A percentile compares a stretch with the other conserved stretches of the same genome.
phyloP scores from a whole-genome alignment of 192 early-diverging fungal genomes.

The Backusella liffmaniae region DNA sequence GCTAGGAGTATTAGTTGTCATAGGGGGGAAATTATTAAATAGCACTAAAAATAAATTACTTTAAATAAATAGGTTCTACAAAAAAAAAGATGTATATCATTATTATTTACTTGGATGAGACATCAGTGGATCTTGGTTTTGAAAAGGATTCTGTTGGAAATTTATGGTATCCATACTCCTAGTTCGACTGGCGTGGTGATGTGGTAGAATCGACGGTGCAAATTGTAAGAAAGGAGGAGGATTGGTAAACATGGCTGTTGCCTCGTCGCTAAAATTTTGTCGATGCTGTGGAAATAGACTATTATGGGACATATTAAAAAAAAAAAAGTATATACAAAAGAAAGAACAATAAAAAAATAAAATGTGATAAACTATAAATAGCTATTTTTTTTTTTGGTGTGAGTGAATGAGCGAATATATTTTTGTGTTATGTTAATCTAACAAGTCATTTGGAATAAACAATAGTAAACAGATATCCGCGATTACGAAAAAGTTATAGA shows the following conservation, averaged over 20 bases:
- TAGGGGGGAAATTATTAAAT: neutral
- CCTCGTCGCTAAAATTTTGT: neutral
- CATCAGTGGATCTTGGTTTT: slow-evolving; percentile 2
- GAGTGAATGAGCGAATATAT: neutral
- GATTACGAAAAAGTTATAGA: neutral
- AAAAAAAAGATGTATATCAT: neutral
- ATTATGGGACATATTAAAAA: slow-evolving; percentile 7
- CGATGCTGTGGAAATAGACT: neutral
- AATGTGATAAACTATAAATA: no score
- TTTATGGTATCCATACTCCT: neutral
- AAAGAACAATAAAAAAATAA: neutral
- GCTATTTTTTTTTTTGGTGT: neutral
- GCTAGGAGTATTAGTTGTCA: neutral
- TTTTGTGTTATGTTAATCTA: neutral
- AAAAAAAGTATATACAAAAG: neutral
- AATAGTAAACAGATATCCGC: neutral
- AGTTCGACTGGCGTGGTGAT: neutral
- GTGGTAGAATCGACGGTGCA: neutral
- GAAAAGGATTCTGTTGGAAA: neutral
- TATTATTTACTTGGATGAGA: slow-evolving; percentile 9
- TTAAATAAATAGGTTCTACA: neutral
- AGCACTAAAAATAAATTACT: neutral
- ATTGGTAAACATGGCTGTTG: neutral
- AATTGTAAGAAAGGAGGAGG: neutral
- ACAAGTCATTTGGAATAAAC: neutral